Percentiles rank a stretch among this genome's conserved stretches.
phyloP scores from a whole-genome alignment of 352 stramenopile species.

The Phytopythium vexans region DNA sequence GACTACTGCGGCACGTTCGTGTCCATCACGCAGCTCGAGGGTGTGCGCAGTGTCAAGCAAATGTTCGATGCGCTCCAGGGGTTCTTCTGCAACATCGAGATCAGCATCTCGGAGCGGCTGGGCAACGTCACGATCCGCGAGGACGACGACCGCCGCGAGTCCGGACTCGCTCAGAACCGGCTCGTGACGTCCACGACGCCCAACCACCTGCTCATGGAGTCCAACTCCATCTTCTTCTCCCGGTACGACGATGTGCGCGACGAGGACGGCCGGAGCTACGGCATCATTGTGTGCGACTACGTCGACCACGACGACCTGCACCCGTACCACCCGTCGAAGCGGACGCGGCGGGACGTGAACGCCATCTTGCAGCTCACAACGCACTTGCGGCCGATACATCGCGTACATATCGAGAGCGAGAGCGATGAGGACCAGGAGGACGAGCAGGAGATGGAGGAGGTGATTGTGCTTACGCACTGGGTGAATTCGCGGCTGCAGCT shows the following conservation, averaged over 20 bases:
- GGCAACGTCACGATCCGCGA: slow-evolving; percentile 46
- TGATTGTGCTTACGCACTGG: slow-evolving; percentile 26
- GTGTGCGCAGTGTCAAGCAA: slow-evolving; percentile 24
- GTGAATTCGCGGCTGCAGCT: slow-evolving; percentile 30
- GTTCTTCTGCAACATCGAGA: slow-evolving; percentile 41
- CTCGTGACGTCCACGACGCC: slow-evolving; percentile 27
- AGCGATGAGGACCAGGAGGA: background rate
- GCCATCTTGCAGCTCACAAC: slow-evolving; percentile 23
- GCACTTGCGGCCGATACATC: slow-evolving; percentile 5
- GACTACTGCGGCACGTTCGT: slow-evolving; percentile 27
- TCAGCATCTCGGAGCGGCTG: slow-evolving; percentile 46
- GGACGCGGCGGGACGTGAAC: slow-evolving; percentile 37
- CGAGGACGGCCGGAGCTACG: slow-evolving; percentile 15
- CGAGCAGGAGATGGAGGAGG: slow-evolving; percentile 3
- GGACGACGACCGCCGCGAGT: slow-evolving; percentile 31
- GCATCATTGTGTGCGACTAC: slow-evolving; percentile 40
- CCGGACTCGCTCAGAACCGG: slow-evolving; percentile 34
- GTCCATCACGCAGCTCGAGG: slow-evolving; percentile 27
- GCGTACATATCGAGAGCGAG: too few species aligned
- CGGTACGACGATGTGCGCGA: slow-evolving; percentile 20
- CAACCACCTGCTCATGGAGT: slow-evolving; percentile 31
- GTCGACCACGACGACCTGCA: slow-evolving; percentile 46
- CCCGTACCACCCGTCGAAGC: slow-evolving; percentile 35
- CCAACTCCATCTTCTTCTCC: slow-evolving; percentile 35
- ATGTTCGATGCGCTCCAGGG: slow-evolving; percentile 43